Percentiles rank a stretch among this genome's conserved stretches.
Evolutionary conservation across 2,329 filamentous ascomycete species (phyloP).

Genomic region (Venturia oleaginea): DNA sequence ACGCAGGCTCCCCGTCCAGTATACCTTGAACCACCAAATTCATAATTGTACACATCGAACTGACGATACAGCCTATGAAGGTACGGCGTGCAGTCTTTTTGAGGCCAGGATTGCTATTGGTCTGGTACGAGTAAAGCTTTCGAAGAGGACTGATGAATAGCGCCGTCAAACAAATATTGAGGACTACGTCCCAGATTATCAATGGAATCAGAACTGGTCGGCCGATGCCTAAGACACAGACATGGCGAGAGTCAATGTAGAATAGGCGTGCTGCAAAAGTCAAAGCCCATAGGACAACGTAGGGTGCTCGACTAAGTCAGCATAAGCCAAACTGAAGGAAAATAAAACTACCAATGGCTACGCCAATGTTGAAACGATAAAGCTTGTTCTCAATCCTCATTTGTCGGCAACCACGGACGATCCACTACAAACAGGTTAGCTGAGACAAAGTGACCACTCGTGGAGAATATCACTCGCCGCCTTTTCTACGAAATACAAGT

Average conservation of each 20-base stretch:
- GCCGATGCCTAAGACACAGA: conserved; percentile 55
- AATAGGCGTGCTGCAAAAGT: conserved; percentile 55
- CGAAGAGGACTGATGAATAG: conserved; percentile 54
- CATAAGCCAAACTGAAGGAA: background rate
- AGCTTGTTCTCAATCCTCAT: conserved; percentile 47
- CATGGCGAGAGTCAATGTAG: conserved; percentile 41
- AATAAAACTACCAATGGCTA: conserved; percentile 40
- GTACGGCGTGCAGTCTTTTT: conserved; percentile 48
- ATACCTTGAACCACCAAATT: conserved; percentile 52
- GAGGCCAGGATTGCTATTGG: conserved; percentile 35
- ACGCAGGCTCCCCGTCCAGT: conserved; percentile 52
- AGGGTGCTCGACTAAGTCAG: conserved; percentile 14
- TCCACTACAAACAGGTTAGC: conserved; percentile 35
- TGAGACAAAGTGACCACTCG: background rate
- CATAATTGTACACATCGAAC: conserved; percentile 48
- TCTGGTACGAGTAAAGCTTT: conserved; percentile 46
- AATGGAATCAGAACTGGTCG: conserved; percentile 51
- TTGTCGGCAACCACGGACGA: conserved; percentile 46
- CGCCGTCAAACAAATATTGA: conserved; percentile 53
- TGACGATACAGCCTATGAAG: conserved; percentile 50
- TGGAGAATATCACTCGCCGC: conserved; percentile 37
- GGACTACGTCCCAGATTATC: conserved; percentile 50
- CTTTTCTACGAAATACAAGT: conserved; percentile 56
- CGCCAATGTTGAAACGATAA: conserved; percentile 53
- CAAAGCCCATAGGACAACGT: conserved; percentile 40